phyloP scores from a whole-genome alignment of 148 eudicot genomes.

The Arbutus unedo region DNA sequence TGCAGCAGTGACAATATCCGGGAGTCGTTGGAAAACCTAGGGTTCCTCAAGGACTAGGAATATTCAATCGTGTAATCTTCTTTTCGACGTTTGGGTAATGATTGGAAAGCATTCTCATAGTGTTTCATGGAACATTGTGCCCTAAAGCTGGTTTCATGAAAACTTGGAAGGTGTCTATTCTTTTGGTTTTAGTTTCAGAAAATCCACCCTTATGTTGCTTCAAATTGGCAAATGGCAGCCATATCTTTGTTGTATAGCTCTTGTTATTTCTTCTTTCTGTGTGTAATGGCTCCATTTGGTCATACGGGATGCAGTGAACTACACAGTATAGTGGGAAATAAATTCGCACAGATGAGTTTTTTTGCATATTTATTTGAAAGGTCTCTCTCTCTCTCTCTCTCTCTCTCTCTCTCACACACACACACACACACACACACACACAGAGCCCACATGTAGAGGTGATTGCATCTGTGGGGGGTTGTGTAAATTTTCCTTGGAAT shows the following conservation, averaged over 20 bases:
- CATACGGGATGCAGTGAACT: background rate
- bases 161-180: background rate
- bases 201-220: constrained; percentile 10
- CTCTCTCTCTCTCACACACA: too few relatives aligned
- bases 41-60: constrained; percentile 34
- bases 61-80: background rate
- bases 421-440: too few relatives aligned
- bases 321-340: background rate
- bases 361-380: background rate
- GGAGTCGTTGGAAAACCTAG: constrained; percentile 42
- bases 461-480: too few relatives aligned
- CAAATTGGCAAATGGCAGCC: background rate
- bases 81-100: background rate
- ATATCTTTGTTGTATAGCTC: constrained; percentile 16
- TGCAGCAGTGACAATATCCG: constrained; percentile 46
- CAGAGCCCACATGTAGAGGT: too few relatives aligned
- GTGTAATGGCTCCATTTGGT: background rate
- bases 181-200: background rate
- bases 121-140: constrained; percentile 3
- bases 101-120: background rate
- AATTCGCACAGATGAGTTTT: background rate
- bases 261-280: background rate
- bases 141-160: constrained; percentile 12
- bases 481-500: too few relatives aligned
- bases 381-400: background rate